Percentiles rank a stretch among this genome's conserved stretches.
phyloP scores from a whole-genome alignment of 192 early-diverging fungal genomes.

The Coemansia sp. region DNA sequence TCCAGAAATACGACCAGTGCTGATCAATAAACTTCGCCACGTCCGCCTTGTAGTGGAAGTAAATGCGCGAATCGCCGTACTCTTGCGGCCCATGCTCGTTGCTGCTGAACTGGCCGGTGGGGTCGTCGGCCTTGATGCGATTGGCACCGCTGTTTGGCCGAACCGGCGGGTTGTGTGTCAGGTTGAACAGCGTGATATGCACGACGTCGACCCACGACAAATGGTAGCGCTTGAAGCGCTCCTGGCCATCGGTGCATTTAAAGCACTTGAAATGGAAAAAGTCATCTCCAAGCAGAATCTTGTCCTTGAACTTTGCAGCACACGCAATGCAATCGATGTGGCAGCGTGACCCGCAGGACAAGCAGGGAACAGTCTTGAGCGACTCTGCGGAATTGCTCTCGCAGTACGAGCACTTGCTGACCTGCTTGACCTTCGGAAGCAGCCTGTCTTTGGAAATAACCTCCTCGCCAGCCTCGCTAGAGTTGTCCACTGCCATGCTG shows the following conservation, averaged over 20 bases:
- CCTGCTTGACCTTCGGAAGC: slow-evolving; percentile 55
- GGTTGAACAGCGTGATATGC: slow-evolving; percentile 67
- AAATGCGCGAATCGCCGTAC: slow-evolving; percentile 50
- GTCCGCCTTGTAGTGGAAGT: slow-evolving; percentile 64
- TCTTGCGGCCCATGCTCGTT: slow-evolving; percentile 56
- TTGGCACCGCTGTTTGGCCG: slow-evolving; percentile 23
- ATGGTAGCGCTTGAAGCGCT: slow-evolving; percentile 60
- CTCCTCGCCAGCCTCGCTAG: slow-evolving; percentile 55
- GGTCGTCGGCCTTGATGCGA: slow-evolving; percentile 32
- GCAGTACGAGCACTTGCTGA: slow-evolving; percentile 56
- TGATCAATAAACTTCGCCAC: slow-evolving; percentile 67
- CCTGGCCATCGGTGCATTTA: slow-evolving; percentile 58
- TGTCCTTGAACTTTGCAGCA: slow-evolving; percentile 57
- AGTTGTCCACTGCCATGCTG: slow-evolving; percentile 45
- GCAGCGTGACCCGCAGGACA: slow-evolving; percentile 55
- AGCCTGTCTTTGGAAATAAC: slow-evolving; percentile 53
- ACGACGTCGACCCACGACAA: slow-evolving; percentile 70
- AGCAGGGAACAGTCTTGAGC: slow-evolving; percentile 54
- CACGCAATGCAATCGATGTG: slow-evolving; percentile 62
- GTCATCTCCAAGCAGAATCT: slow-evolving; percentile 68
- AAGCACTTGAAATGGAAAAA: slow-evolving; percentile 67
- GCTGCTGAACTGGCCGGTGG: slow-evolving; percentile 45
- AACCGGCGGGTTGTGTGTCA: slow-evolving; percentile 53
- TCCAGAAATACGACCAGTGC: slow-evolving; percentile 71
- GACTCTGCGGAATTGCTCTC: slow-evolving; percentile 56